Conservation (phyloP, 805 yeast genomes). For the Metschnikowia dekortorum region DNA sequence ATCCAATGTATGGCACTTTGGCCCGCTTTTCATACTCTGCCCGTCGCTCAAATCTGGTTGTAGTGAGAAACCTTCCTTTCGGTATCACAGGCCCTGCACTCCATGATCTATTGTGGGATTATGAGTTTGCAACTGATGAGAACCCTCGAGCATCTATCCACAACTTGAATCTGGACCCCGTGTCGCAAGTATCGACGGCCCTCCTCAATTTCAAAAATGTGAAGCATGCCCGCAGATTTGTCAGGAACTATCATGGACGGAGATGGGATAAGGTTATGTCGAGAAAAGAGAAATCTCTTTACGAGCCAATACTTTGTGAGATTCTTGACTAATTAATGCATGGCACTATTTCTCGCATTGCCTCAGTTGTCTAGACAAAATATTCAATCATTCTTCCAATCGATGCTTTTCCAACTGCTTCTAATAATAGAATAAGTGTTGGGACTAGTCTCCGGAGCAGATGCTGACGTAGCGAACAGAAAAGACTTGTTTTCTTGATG, state of each 20-base stretch:
- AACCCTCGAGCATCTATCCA: constrained; percentile 19
- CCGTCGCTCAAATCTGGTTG: constrained; percentile 27
- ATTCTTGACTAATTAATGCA: constrained; percentile 19
- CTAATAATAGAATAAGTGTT: constrained; percentile 46
- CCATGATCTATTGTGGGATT: constrained; percentile 45
- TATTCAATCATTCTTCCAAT: constrained; percentile 25
- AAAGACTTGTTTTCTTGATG: neutral
- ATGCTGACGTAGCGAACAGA: neutral
- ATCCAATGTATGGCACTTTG: constrained; percentile 17
- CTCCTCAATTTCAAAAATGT: constrained; percentile 43
- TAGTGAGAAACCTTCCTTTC: constrained; percentile 45
- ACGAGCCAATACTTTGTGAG: constrained; percentile 38
- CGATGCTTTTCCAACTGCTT: constrained; percentile 65
- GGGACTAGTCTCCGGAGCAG: neutral
- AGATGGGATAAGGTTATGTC: constrained; percentile 29
- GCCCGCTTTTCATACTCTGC: constrained; percentile 16
- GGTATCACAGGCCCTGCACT: constrained; percentile 37
- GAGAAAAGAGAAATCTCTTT: constrained; percentile 25
- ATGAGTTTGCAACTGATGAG: constrained; percentile 32
- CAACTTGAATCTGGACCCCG: constrained; percentile 23
- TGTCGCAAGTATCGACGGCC: constrained; percentile 22
- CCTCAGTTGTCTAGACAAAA: too few species aligned
- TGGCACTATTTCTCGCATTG: neutral
- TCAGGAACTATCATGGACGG: constrained; percentile 50
- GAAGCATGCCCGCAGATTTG: constrained; percentile 48